Percentiles rank a stretch among this genome's conserved stretches.
Conservation (phyloP, 352 stramenopile genomes). For the Globisporangium solare region DNA sequence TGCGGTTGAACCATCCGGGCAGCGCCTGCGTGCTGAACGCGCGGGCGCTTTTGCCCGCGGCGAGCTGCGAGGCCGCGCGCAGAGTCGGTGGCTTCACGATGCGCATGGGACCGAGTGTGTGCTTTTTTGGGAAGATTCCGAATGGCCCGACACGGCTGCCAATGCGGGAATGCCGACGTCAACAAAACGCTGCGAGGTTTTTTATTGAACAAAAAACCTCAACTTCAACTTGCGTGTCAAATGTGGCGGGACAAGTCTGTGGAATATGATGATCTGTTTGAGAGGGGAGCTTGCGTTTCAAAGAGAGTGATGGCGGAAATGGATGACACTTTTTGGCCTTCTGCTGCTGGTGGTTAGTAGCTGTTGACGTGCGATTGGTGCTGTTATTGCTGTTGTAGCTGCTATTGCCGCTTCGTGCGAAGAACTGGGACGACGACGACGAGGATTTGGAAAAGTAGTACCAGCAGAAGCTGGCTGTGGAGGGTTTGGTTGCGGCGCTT, state of each 20-base stretch:
- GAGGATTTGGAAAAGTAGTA: constrained; percentile 31
- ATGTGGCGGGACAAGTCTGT: constrained; percentile 1
- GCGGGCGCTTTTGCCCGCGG: constrained; percentile 5
- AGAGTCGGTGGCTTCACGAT: constrained; percentile 1
- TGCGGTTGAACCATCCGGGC: constrained; percentile 69
- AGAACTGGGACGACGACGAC: constrained; percentile 4
- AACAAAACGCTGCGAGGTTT: constrained; percentile 12
- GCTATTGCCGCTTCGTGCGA: constrained; percentile 8
- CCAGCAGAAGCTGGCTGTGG: constrained; percentile 24
- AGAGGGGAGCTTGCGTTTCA: constrained; percentile 9
- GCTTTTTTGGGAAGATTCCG: not conserved
- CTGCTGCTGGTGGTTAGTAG: not conserved
- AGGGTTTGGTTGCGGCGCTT: constrained; percentile 12
- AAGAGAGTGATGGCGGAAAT: not conserved
- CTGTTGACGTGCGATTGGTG: not conserved
- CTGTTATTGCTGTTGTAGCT: not conserved
- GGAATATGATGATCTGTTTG: constrained; percentile 6
- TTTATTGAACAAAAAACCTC: constrained; percentile 16
- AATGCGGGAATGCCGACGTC: not conserved
- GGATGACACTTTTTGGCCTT: not conserved
- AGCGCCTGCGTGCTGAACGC: constrained; percentile 24
- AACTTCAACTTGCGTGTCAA: constrained; percentile 28
- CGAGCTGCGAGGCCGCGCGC: too few relatives aligned
- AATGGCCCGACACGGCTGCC: not conserved
- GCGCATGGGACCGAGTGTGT: not conserved